Percentiles rank a stretch among this genome's conserved stretches.
Evolutionary conservation across 129 eudicot genomes (phyloP).

Genomic region (Erigeron canadensis): DNA sequence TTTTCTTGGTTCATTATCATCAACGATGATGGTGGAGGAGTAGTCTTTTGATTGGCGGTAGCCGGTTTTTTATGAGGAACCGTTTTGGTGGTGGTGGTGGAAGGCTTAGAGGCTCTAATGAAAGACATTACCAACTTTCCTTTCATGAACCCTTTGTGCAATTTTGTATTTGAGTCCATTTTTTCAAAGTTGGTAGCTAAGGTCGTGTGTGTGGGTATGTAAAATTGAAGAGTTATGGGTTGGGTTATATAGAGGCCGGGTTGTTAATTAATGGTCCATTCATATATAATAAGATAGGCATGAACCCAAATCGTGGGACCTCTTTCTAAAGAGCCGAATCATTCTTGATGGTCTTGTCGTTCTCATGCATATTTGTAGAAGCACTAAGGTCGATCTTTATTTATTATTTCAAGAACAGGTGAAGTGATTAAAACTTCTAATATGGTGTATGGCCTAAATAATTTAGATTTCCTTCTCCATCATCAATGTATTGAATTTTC

Average conservation of each 20-base stretch:
- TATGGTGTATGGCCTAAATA: not conserved
- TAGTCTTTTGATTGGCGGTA: constrained; percentile 24
- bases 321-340: constrained; percentile 29
- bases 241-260: constrained; percentile 29
- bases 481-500: no score
- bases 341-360: constrained; percentile 35
- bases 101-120: constrained; percentile 42
- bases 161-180: constrained; percentile 58
- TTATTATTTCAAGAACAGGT: not conserved
- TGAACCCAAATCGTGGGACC: constrained; percentile 34
- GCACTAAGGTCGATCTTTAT: constrained; percentile 21
- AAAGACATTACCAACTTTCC: constrained; percentile 49
- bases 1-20: constrained; percentile 65
- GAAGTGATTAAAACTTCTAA: constrained; percentile 14
- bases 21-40: constrained; percentile 33
- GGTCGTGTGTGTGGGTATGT: not conserved
- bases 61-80: constrained; percentile 22
- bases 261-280: constrained; percentile 23
- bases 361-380: constrained; percentile 27
- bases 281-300: constrained; percentile 24
- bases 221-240: constrained; percentile 14
- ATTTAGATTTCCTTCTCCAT: no score
- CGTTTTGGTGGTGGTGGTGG: constrained; percentile 28
- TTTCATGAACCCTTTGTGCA: constrained; percentile 56
- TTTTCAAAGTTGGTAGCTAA: not conserved